Percentiles rank a stretch among this genome's conserved stretches.
phyloP scores from a whole-genome alignment of 2,329 filamentous ascomycete genomes.

The Hypoxylon sp. region DNA sequence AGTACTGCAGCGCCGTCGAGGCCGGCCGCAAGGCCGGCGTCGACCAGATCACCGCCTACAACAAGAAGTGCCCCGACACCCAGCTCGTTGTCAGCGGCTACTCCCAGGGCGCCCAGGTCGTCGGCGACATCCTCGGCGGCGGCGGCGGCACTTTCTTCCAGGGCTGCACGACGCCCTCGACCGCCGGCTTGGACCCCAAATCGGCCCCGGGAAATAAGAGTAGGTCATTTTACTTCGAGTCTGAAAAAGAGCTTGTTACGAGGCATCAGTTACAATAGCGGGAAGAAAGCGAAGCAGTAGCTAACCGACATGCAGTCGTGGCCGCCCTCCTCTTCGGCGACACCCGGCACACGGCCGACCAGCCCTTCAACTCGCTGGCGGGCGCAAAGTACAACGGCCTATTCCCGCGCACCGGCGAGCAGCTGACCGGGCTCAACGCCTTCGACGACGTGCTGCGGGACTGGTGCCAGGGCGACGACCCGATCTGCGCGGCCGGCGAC shows the following conservation, averaged over 20 bases:
- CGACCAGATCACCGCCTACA: slow-evolving; percentile 51
- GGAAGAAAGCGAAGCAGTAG: no score
- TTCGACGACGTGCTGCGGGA: slow-evolving; percentile 35
- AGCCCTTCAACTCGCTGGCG: slow-evolving; percentile 46
- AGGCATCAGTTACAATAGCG: no score
- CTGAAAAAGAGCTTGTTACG: no score
- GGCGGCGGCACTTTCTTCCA: slow-evolving; percentile 48
- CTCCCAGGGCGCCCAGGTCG: slow-evolving; percentile 51
- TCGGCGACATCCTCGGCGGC: slow-evolving; percentile 49
- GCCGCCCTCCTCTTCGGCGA: slow-evolving; percentile 49
- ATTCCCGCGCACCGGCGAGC: slow-evolving; percentile 35
- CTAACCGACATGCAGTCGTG: slow-evolving; percentile 37
- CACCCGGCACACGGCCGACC: slow-evolving; percentile 46
- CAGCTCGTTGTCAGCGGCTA: slow-evolving; percentile 54
- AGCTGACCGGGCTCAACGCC: slow-evolving; percentile 34
- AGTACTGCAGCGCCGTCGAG: slow-evolving; percentile 45
- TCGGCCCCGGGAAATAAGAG: slow-evolving; percentile 46
- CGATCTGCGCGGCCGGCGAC: slow-evolving; percentile 42
- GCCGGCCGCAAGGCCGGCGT: slow-evolving; percentile 48
- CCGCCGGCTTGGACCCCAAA: slow-evolving; percentile 39
- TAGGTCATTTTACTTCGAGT: slow-evolving; percentile 40
- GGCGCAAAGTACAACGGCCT: slow-evolving; percentile 34
- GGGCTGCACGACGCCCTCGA: slow-evolving; percentile 40
- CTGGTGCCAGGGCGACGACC: slow-evolving; percentile 43
- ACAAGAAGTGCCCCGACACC: slow-evolving; percentile 49